These are phyloP conservation scores for Mycotypha africana DNA, from an alignment of 371 early-diverging fungal genomes.

Conservation along the genomic window DNA sequence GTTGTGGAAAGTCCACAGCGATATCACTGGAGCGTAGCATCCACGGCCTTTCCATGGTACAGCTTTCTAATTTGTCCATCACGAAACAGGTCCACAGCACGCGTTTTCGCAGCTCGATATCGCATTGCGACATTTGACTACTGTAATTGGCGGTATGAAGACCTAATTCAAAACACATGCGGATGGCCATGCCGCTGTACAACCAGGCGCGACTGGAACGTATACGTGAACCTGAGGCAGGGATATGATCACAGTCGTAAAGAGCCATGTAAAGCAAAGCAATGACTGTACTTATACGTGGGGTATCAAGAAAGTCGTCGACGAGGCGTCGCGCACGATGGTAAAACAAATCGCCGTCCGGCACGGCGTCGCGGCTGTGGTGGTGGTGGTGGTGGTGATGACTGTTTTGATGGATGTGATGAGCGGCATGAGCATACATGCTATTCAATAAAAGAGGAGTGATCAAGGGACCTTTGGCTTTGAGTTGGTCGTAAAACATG, in stretches of 20 bases:
- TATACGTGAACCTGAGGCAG: constrained; percentile 3
- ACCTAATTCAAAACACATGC: constrained; percentile 38
- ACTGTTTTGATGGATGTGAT: constrained; percentile 17
- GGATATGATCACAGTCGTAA: constrained; percentile 26
- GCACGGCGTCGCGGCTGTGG: constrained; percentile 17
- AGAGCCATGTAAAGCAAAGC: constrained; percentile 37
- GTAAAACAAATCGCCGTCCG: constrained; percentile 27
- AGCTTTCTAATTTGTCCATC: constrained; percentile 42
- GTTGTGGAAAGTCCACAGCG: constrained; percentile 29
- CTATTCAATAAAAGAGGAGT: constrained; percentile 37
- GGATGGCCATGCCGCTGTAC: constrained; percentile 38
- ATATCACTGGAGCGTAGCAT: constrained; percentile 36
- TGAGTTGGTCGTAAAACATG: constrained; percentile 43
- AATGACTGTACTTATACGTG: constrained; percentile 42
- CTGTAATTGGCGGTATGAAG: constrained; percentile 36
- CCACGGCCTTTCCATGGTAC: constrained; percentile 35
- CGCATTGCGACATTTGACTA: constrained; percentile 39
- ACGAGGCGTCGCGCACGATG: constrained; percentile 33
- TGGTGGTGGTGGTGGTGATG: too few relatives aligned
- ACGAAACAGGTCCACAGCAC: constrained; percentile 48
- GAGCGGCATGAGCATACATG: constrained; percentile 45
- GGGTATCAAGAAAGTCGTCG: constrained; percentile 43
- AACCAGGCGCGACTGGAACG: constrained; percentile 35
- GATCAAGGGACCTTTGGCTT: constrained; percentile 32
- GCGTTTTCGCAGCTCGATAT: constrained; percentile 42